These are phyloP conservation scores for Aspergillus pseudotamarii DNA, from an alignment of 2,329 filamentous ascomycete genomes.

Conservation along the genomic window DNA sequence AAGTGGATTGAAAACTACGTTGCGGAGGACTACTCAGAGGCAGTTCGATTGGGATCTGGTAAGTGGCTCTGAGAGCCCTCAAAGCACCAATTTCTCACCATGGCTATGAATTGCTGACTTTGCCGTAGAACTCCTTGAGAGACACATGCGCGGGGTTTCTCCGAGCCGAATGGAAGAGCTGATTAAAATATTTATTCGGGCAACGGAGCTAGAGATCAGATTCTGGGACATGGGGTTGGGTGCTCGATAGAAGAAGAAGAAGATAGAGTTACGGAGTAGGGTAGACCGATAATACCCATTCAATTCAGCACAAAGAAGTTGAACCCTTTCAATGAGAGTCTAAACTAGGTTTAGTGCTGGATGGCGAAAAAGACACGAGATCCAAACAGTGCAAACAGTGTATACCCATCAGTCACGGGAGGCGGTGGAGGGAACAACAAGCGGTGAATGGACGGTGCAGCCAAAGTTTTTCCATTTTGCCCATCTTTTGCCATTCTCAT, in stretches of 20 bases:
- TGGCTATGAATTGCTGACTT: conserved; percentile 10
- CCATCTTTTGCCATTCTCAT: conserved; percentile 3
- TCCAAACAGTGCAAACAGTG: neutral
- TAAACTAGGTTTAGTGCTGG: neutral
- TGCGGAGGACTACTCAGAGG: conserved; percentile 74
- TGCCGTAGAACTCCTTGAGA: conserved; percentile 69
- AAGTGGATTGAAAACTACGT: conserved; percentile 90
- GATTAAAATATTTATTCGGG: conserved; percentile 80
- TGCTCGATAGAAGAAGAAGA: conserved; percentile 20
- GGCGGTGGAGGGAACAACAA: neutral
- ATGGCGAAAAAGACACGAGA: conserved; percentile 1
- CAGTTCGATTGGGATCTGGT: conserved; percentile 72
- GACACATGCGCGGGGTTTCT: conserved; percentile 72
- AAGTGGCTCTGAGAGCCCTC: conserved; percentile 29
- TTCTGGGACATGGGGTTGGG: conserved; percentile 73
- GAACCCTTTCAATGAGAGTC: too few species aligned
- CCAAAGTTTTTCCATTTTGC: neutral
- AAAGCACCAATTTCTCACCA: neutral
- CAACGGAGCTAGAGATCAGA: conserved; percentile 75
- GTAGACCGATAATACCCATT: neutral
- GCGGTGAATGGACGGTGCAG: neutral
- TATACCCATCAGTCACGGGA: neutral
- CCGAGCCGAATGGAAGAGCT: conserved; percentile 77
- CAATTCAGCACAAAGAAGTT: neutral
- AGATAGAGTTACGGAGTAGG: neutral